Percentiles rank a stretch among this genome's conserved stretches.
phyloP scores from a whole-genome alignment of 257 asterid genomes.

The Ilex asprella region DNA sequence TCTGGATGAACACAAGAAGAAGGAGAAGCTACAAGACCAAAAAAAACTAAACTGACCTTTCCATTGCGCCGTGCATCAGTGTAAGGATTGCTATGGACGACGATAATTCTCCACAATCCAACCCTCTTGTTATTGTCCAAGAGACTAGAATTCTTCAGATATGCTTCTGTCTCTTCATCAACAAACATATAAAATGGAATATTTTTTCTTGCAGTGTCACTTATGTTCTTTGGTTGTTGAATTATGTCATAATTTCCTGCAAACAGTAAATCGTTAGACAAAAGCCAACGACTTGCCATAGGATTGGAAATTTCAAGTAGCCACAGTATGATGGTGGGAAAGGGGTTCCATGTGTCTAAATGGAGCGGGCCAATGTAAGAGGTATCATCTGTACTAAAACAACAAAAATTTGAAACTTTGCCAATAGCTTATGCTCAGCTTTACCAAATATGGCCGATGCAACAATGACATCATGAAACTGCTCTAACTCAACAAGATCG shows the following conservation, averaged over 20 bases:
- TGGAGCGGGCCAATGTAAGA: neutral
- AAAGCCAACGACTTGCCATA: slow-evolving; percentile 9
- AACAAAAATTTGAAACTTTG: slow-evolving; percentile 13
- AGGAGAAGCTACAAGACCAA: slow-evolving; percentile 6
- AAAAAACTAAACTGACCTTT: slow-evolving; percentile 47
- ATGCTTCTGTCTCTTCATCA: slow-evolving; percentile 88
- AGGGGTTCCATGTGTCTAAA: neutral
- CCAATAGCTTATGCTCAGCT: slow-evolving; percentile 19
- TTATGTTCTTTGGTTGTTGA: slow-evolving; percentile 71
- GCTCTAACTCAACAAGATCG: slow-evolving; percentile 65
- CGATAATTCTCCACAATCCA: slow-evolving; percentile 89
- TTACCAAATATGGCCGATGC: slow-evolving; percentile 99
- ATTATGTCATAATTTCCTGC: slow-evolving; percentile 85
- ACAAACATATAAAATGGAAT: slow-evolving; percentile 84
- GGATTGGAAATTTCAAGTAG: neutral
- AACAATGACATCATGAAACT: slow-evolving; percentile 75
- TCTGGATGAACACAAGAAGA: neutral
- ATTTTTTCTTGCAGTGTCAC: slow-evolving; percentile 46
- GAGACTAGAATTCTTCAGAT: slow-evolving; percentile 54
- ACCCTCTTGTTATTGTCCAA: slow-evolving; percentile 52
- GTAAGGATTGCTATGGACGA: slow-evolving; percentile 81
- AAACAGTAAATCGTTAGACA: slow-evolving; percentile 11
- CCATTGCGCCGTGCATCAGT: slow-evolving; percentile 87
- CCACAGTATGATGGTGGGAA: neutral
- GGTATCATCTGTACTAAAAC: neutral